Evolutionary conservation across 139 green algal genomes (phyloP).

Genomic region (Pleodorina starrii): DNA sequence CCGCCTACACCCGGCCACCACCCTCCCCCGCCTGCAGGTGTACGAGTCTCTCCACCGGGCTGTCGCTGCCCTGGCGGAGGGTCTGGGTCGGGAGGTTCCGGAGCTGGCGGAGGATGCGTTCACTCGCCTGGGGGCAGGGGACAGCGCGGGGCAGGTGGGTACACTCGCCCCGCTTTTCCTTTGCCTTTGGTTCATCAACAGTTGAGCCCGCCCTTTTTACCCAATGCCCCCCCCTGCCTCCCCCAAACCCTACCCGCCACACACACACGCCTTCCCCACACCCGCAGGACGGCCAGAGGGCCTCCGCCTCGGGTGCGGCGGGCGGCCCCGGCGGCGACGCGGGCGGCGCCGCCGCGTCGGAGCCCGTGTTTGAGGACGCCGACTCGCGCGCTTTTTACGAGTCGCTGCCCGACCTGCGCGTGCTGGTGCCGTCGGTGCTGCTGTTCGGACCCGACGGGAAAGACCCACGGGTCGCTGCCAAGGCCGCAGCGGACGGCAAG

Average conservation of each 20-base stretch:
- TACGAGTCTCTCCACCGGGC: slow-evolving; percentile 75
- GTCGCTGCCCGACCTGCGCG: slow-evolving; percentile 78
- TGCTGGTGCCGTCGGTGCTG: slow-evolving; percentile 86
- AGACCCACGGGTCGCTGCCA: slow-evolving; percentile 20
- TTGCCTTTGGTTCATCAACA: too few relatives aligned
- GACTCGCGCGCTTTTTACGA: slow-evolving; percentile 90
- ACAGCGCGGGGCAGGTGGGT: background rate
- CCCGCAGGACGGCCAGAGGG: background rate
- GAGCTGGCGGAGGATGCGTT: slow-evolving; percentile 76
- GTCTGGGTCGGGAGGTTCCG: slow-evolving; percentile 77
- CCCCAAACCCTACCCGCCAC: too few relatives aligned
- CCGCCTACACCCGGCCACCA: too few relatives aligned
- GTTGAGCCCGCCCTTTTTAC: too few relatives aligned
- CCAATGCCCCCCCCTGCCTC: too few relatives aligned
- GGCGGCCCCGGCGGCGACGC: slow-evolving; percentile 10
- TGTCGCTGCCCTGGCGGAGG: slow-evolving; percentile 75
- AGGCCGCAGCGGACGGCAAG: background rate
- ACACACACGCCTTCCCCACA: background rate
- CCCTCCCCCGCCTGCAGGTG: slow-evolving; percentile 5
- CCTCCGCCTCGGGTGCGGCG: background rate
- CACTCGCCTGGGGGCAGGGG: slow-evolving; percentile 63
- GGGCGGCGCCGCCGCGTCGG: slow-evolving; percentile 19
- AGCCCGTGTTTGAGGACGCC: slow-evolving; percentile 90
- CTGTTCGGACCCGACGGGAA: slow-evolving; percentile 64
- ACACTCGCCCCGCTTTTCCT: too few relatives aligned